A percentile compares a stretch with the other conserved stretches of the same genome.
Conservation (phyloP, 257 asterid species). For the Rauvolfia tetraphylla region DNA sequence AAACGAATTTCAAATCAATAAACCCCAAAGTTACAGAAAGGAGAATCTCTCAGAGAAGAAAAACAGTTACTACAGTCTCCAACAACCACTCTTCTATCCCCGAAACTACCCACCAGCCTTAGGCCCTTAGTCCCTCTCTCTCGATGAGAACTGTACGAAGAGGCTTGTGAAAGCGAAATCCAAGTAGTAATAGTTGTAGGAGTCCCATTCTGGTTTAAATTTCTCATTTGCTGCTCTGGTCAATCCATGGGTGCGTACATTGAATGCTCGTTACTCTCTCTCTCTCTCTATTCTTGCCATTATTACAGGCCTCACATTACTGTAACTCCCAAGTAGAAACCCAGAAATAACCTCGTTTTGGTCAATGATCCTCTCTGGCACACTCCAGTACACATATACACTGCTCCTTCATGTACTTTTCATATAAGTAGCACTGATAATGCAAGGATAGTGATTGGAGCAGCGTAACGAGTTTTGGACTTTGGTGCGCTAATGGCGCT, state of each 20-base stretch:
- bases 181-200: conserved; percentile 1
- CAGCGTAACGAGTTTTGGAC: conserved; percentile 14
- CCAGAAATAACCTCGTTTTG: not conserved
- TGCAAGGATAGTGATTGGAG: not conserved
- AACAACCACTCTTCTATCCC: not conserved
- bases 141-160: not conserved
- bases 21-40: not conserved
- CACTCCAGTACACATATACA: not conserved
- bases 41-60: not conserved
- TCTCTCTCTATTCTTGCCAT: not conserved
- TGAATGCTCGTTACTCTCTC: conserved; percentile 11
- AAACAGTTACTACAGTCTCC: conserved; percentile 8
- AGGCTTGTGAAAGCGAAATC: conserved; percentile 11
- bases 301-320: not conserved
- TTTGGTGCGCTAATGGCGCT: conserved; percentile 19
- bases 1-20: not conserved
- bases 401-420: too few relatives aligned
- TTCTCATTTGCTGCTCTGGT: conserved; percentile 18
- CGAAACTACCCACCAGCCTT: not conserved
- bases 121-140: not conserved
- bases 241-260: conserved; percentile 23
- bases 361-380: conserved; percentile 9
- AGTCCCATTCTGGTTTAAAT: conserved; percentile 9
- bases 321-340: not conserved
- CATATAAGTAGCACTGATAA: too few relatives aligned